Evolutionary conservation across 805 yeast species (phyloP).

Genomic region (Saturnispora saitoi): DNA sequence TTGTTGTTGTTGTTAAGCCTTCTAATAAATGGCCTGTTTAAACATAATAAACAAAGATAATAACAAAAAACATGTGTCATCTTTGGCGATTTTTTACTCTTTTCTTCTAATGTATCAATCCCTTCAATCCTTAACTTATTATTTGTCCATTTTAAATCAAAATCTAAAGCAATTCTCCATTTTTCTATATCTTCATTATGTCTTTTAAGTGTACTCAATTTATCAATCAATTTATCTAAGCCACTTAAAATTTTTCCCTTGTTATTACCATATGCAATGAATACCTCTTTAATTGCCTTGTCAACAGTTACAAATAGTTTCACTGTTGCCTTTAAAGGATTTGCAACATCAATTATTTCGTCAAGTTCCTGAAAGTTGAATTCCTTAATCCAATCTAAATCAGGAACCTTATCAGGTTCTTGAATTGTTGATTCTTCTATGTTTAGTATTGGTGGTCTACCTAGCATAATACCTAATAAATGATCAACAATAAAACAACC

Average conservation of each 20-base stretch:
- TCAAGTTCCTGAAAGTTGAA: slow-evolving; percentile 33
- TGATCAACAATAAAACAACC: slow-evolving; percentile 60
- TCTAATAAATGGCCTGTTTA: slow-evolving; percentile 45
- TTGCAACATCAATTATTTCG: slow-evolving; percentile 30
- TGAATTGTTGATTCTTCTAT: slow-evolving; percentile 52
- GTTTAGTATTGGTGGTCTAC: slow-evolving; percentile 49
- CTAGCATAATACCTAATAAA: slow-evolving; percentile 49
- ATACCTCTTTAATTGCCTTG: slow-evolving; percentile 36
- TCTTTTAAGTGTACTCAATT: slow-evolving; percentile 1
- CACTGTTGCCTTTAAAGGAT: slow-evolving; percentile 36
- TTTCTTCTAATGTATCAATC: slow-evolving; percentile 24
- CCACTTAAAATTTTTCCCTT: not conserved
- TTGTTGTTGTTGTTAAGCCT: not conserved
- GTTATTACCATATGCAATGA: slow-evolving; percentile 16
- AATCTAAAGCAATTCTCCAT: slow-evolving; percentile 46
- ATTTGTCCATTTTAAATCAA: slow-evolving; percentile 41
- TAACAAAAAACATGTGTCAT: slow-evolving; percentile 48
- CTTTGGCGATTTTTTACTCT: slow-evolving; percentile 43
- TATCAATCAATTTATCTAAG: not conserved
- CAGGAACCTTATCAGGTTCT: slow-evolving; percentile 51
- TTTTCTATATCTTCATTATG: slow-evolving; percentile 10
- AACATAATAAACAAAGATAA: slow-evolving; percentile 48
- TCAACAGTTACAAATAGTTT: slow-evolving; percentile 37
- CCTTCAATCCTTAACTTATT: slow-evolving; percentile 12
- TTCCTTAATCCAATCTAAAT: slow-evolving; percentile 54